phyloP scores from a whole-genome alignment of 768 basidiomycete genomes.

The Suillus tomentosus region DNA sequence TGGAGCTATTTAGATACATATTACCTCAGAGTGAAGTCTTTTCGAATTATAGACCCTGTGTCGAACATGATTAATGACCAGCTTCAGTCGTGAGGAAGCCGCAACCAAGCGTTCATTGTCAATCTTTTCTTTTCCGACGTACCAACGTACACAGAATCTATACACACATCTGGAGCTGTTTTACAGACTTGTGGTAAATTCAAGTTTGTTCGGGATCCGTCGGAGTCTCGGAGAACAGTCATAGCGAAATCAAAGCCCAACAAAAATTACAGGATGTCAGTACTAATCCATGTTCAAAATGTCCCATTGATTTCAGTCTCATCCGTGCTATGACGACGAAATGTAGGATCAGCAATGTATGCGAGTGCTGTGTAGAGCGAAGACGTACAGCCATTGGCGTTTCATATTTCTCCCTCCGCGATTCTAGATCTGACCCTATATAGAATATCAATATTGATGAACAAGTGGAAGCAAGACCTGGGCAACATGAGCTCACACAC shows the following conservation, averaged over 20 bases:
- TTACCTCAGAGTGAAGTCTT: too few relatives aligned
- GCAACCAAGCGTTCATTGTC: not conserved
- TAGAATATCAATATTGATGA: not conserved
- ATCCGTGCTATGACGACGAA: too few relatives aligned
- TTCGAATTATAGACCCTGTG: too few relatives aligned
- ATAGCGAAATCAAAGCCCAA: not conserved
- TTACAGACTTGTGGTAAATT: not conserved
- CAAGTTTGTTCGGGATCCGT: not conserved
- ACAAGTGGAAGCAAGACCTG: not conserved
- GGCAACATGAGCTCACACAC: not conserved
- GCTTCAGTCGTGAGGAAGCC: not conserved
- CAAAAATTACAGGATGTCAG: not conserved
- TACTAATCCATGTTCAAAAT: not conserved
- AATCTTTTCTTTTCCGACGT: not conserved
- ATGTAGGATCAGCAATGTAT: not conserved
- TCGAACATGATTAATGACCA: not conserved
- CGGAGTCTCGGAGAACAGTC: not conserved
- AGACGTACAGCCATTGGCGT: not conserved
- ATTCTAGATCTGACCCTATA: not conserved
- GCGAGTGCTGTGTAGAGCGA: not conserved
- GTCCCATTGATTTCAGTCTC: not conserved
- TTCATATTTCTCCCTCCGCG: not conserved
- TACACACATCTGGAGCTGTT: not conserved
- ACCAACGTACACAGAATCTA: not conserved
- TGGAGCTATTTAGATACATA: too few relatives aligned